Evolutionary conservation across 257 asterid species (phyloP).

Genomic region (Buddleja alternifolia): DNA sequence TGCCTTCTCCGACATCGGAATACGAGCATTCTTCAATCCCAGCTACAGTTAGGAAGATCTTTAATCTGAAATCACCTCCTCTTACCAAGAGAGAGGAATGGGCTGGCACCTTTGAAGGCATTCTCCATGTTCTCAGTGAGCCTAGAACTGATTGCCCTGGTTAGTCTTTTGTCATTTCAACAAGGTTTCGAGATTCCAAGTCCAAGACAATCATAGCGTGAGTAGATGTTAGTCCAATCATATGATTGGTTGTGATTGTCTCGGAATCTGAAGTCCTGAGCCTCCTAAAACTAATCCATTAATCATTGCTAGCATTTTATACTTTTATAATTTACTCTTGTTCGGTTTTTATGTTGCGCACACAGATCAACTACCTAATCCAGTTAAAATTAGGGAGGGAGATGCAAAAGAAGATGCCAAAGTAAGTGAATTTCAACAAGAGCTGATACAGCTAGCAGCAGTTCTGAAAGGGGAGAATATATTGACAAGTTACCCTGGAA

Average conservation of each 20-base stretch:
- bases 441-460: constrained; percentile 80
- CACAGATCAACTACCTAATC: constrained; percentile 61
- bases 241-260: too few species aligned
- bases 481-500: constrained; percentile 46
- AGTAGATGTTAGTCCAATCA: too few species aligned
- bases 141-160: constrained; percentile 95
- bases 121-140: constrained; percentile 44
- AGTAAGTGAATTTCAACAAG: constrained; percentile 80
- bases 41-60: constrained; percentile 86
- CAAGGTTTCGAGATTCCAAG: too few species aligned
- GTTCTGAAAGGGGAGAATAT: constrained; percentile 78
- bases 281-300: too few species aligned
- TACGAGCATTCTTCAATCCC: constrained; percentile 93
- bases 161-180: constrained; percentile 19
- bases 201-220: too few species aligned
- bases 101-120: constrained; percentile 81
- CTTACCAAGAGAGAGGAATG: constrained; percentile 82
- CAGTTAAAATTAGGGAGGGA: constrained; percentile 59
- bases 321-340: background rate
- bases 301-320: too few species aligned
- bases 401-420: constrained; percentile 75
- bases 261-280: too few species aligned
- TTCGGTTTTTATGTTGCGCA: background rate
- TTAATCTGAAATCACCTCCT: constrained; percentile 72
- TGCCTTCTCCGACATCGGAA: constrained; percentile 67